Evolutionary conservation across 768 basidiomycete species (phyloP).

Genomic region (Mycena capillaripes): DNA sequence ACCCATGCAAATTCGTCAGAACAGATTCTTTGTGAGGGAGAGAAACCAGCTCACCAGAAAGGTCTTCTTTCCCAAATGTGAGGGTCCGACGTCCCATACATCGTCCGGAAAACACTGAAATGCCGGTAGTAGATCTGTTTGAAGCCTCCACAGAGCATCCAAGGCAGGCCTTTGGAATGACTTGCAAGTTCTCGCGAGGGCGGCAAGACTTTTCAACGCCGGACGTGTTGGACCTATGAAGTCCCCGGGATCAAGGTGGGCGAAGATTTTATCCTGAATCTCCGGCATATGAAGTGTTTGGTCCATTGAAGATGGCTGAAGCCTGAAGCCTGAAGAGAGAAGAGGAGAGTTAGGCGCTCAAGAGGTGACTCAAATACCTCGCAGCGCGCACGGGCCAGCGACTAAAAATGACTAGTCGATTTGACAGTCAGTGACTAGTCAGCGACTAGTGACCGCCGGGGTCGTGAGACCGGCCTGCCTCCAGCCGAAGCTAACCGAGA

Average conservation of each 20-base stretch:
- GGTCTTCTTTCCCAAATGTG: background rate
- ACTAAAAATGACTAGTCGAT: too few species aligned
- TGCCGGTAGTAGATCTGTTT: background rate
- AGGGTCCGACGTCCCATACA: background rate
- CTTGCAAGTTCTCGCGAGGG: conserved; percentile 15
- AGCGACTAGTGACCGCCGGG: too few species aligned
- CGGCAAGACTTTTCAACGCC: background rate
- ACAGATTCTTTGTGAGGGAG: too few species aligned
- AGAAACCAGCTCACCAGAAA: background rate
- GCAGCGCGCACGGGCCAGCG: too few species aligned
- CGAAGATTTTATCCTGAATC: background rate
- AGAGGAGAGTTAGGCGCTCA: too few species aligned
- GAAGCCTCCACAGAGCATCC: conserved; percentile 1
- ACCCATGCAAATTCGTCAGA: too few species aligned
- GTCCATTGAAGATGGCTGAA: conserved; percentile 10
- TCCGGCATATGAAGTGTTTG: background rate
- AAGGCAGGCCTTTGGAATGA: background rate
- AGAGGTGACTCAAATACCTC: too few species aligned
- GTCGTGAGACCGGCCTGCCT: too few species aligned
- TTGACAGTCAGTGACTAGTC: too few species aligned
- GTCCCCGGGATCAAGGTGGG: background rate
- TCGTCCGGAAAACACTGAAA: conserved; percentile 2
- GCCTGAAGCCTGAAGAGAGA: too few species aligned
- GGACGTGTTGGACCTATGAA: too few species aligned
- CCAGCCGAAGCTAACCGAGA: too few species aligned